A percentile compares a stretch with the other conserved stretches of the same genome.
These are phyloP conservation scores for Austropuccinia psidii DNA, from an alignment of 1,284 basidiomycete species.

Conservation along the genomic window DNA sequence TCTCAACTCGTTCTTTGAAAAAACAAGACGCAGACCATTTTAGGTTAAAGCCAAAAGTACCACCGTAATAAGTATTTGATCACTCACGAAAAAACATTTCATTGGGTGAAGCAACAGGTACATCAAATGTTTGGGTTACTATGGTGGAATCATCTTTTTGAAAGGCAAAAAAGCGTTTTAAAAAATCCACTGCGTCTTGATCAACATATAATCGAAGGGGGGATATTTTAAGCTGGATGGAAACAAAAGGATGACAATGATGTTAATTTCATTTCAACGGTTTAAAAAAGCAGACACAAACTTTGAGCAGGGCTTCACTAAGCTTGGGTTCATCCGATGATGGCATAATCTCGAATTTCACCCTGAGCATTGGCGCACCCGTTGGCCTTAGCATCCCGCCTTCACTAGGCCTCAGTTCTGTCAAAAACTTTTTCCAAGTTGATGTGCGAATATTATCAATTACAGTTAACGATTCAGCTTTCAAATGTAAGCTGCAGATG, in stretches of 20 bases:
- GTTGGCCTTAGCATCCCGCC: slow-evolving; percentile 77
- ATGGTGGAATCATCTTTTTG: slow-evolving; percentile 55
- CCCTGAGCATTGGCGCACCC: slow-evolving; percentile 81
- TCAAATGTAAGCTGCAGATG: slow-evolving; percentile 54
- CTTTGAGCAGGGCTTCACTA: slow-evolving; percentile 69
- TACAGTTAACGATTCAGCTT: slow-evolving; percentile 59
- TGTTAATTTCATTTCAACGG: neutral
- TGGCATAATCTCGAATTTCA: slow-evolving; percentile 67
- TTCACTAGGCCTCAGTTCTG: slow-evolving; percentile 69
- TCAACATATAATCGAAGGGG: slow-evolving; percentile 90
- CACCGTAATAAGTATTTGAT: neutral
- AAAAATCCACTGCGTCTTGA: slow-evolving; percentile 94
- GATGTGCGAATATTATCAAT: slow-evolving; percentile 96
- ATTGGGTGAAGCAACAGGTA: slow-evolving; percentile 25
- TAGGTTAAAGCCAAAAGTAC: neutral
- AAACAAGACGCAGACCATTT: neutral
- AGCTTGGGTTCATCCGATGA: slow-evolving; percentile 61
- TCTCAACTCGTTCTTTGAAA: slow-evolving; percentile 67
- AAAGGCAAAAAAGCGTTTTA: slow-evolving; percentile 94
- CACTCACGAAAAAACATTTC: slow-evolving; percentile 34
- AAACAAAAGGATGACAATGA: neutral
- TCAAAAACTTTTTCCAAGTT: slow-evolving; percentile 95
- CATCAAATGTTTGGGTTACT: slow-evolving; percentile 46
- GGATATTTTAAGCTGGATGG: slow-evolving; percentile 60
- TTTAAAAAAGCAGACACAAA: neutral